A percentile compares a stretch with the other conserved stretches of the same genome.
phyloP scores from a whole-genome alignment of 306 rosid genomes.

The Cucurbita moschata region DNA sequence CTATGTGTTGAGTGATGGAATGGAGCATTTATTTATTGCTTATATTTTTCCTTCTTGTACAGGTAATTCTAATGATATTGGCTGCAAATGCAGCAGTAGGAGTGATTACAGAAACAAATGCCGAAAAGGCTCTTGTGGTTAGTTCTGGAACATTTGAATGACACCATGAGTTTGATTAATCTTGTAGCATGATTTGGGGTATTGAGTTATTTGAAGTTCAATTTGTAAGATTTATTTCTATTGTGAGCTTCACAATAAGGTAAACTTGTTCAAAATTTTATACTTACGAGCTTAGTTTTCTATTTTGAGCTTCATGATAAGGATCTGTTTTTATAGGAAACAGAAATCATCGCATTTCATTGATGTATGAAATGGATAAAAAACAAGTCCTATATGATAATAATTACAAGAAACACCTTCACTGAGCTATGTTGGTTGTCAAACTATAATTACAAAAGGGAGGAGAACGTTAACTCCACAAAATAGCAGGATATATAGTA shows the following conservation, averaged over 20 bases:
- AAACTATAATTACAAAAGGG: background rate
- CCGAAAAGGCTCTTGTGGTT: conserved; percentile 94
- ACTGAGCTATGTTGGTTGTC: too few species aligned
- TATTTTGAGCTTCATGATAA: background rate
- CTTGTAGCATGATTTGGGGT: background rate
- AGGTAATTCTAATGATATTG: conserved; percentile 91
- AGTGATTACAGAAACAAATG: conserved; percentile 90
- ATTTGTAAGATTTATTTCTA: background rate
- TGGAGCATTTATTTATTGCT: background rate
- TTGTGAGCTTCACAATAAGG: background rate
- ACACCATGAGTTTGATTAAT: background rate
- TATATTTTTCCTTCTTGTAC: background rate
- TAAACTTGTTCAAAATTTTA: background rate
- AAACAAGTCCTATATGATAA: too few species aligned
- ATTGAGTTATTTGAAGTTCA: background rate
- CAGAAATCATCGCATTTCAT: too few species aligned
- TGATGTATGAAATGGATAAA: too few species aligned
- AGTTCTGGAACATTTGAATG: conserved; percentile 1
- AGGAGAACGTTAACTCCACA: background rate
- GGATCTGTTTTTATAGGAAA: background rate
- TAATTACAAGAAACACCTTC: too few species aligned
- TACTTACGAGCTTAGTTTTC: background rate
- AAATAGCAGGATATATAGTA: background rate
- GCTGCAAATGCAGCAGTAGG: conserved; percentile 98
- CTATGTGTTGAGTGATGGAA: background rate